phyloP scores from a whole-genome alignment of 495 filamentous ascomycete species.

The Penicillium malachiteum region DNA sequence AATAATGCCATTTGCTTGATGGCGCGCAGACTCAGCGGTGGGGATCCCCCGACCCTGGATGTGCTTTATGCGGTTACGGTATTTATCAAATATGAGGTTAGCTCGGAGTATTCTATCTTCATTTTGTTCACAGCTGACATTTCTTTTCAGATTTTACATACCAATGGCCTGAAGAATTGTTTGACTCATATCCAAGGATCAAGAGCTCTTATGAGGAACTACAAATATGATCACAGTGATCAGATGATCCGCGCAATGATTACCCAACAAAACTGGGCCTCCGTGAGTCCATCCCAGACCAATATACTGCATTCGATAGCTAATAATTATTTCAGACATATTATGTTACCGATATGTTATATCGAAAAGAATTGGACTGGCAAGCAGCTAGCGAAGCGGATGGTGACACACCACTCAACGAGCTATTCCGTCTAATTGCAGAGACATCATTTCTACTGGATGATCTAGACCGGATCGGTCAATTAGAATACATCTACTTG shows the following conservation, averaged over 20 bases:
- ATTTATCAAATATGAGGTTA: constrained; percentile 8
- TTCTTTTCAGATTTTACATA: not conserved
- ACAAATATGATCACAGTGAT: not conserved
- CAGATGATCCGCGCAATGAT: not conserved
- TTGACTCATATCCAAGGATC: not conserved
- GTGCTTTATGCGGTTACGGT: not conserved
- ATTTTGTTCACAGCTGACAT: not conserved
- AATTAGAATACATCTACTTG: not conserved
- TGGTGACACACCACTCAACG: not conserved
- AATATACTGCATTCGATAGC: not conserved
- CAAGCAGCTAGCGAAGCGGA: not conserved
- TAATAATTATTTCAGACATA: not conserved
- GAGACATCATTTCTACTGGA: not conserved
- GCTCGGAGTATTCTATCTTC: not conserved
- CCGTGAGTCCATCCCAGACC: not conserved
- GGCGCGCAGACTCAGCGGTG: not conserved
- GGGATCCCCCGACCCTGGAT: not conserved
- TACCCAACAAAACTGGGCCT: not conserved
- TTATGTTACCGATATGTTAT: not conserved
- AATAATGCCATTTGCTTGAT: constrained; percentile 3
- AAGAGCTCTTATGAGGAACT: not conserved
- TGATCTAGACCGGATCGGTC: not conserved
- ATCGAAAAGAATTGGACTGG: not conserved
- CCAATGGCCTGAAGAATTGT: not conserved
- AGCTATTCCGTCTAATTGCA: not conserved